Base-by-base conservation (phyloP, 2,329 filamentous ascomycete genomes). In the Chaetomium globosum region DNA sequence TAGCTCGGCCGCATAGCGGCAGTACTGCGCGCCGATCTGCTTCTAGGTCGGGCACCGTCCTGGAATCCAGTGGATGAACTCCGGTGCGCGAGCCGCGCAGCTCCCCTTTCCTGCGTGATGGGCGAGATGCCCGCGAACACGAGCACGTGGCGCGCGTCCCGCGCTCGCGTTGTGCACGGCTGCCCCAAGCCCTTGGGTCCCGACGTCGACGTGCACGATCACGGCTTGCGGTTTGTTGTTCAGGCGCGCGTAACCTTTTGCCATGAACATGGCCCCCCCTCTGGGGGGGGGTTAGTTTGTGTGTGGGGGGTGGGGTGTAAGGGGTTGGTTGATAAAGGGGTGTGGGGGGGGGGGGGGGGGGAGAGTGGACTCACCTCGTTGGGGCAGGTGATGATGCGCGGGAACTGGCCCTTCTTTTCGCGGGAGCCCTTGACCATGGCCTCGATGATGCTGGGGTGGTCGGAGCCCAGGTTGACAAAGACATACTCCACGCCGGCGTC, bases 211-310 rank as follows among this genome's bases (percentile, higher is more conserved):
- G 71, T 91, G 89, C 8, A 91, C 85, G 68, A 91, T 88, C 2
- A 91, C 88, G 63, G 83, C 86, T 77, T 91, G 89, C 0, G 88
- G 87, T 67, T 87, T 83, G 67, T 83, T 83, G 3, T 87, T 89
- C 51, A 89, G 75, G 52, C 87, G 83, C 39, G 89, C 89, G 71
- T 89, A 91, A 65, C 89, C 89, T 73, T 92, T 89, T 12, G 89
- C 89, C 86, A 90, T 89, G 63, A 88, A 91, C 65, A 91, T 82
- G 30, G 89, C 89, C 7, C 91, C 91, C 89, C 88, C 91, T 91
- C 85, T 89, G 31, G 2, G 33, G 33, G 8, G 33, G 33, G 33
- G 33, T 36, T 36, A 26, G 36, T 46, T 46, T 16, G 33, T 36
- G 30, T 66, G 28, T 49, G 48, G 10, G 5, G 8, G 21, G 26